Evolutionary conservation across 257 asterid genomes (phyloP).

Genomic region (Nicotiana undulata): DNA sequence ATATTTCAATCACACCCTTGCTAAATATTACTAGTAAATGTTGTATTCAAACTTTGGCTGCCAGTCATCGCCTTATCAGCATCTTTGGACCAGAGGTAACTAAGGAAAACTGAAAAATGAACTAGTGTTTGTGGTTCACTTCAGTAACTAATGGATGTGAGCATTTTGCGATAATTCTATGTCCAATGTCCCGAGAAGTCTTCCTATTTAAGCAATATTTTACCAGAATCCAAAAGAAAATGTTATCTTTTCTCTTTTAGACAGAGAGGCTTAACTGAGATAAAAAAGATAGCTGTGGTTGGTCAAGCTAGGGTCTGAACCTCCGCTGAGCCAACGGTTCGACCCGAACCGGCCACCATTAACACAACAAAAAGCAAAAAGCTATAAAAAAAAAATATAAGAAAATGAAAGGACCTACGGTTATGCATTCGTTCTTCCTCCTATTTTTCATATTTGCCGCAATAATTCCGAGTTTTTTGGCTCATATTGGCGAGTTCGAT

Average conservation of each 20-base stretch:
- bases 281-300: neutral
- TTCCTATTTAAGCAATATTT: neutral
- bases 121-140: neutral
- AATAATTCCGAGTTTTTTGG: slow-evolving; percentile 17
- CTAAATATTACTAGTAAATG: neutral
- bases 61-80: neutral
- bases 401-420: slow-evolving; percentile 13
- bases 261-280: neutral
- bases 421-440: neutral
- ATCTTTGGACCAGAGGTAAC: neutral
- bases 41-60: neutral
- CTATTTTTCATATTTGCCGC: slow-evolving; percentile 26
- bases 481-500: slow-evolving; percentile 21
- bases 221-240: neutral
- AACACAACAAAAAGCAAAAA: neutral
- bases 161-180: neutral
- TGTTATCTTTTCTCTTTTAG: neutral
- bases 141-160: neutral
- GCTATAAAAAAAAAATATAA: neutral
- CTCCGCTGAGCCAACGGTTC: slow-evolving; percentile 15
- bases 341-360: slow-evolving; percentile 5
- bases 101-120: neutral
- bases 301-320: slow-evolving; percentile 20
- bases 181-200: neutral
- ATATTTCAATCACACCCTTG: too few relatives aligned